Evolutionary conservation across 495 filamentous ascomycete genomes (phyloP).

Genomic region (Apiosordaria backusii): DNA sequence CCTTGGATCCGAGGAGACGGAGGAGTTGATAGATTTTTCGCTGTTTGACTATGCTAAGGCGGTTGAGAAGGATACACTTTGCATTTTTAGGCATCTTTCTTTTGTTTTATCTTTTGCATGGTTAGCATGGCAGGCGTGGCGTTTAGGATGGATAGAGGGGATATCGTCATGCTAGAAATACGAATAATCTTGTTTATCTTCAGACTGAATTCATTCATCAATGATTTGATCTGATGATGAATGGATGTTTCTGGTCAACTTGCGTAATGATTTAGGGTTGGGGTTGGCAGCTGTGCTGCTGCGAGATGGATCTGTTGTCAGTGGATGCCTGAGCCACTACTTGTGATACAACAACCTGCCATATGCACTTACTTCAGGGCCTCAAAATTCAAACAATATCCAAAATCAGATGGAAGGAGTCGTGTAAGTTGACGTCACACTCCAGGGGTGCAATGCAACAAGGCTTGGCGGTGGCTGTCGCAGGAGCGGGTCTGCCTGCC

Average conservation of each 20-base stretch:
- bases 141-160: neutral
- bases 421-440: neutral
- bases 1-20: slow-evolving; percentile 6
- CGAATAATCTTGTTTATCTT: neutral
- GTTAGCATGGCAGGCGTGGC: neutral
- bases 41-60: too few species aligned
- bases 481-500: neutral
- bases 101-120: neutral
- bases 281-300: too few species aligned
- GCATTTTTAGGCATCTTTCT: neutral
- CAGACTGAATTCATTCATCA: too few species aligned
- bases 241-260: too few species aligned
- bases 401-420: neutral
- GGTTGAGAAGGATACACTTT: neutral
- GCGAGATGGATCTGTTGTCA: too few species aligned
- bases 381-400: too few species aligned
- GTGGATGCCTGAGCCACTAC: too few species aligned
- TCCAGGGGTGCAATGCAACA: neutral
- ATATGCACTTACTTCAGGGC: neutral
- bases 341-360: too few species aligned
- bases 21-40: slow-evolving; percentile 1
- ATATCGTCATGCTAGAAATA: neutral
- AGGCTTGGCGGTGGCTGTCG: slow-evolving; percentile 1
- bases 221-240: too few species aligned
- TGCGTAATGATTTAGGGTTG: too few species aligned